Conservation (phyloP, 768 basidiomycete species). For the Tylopilus plumbeoviolaceoides region DNA sequence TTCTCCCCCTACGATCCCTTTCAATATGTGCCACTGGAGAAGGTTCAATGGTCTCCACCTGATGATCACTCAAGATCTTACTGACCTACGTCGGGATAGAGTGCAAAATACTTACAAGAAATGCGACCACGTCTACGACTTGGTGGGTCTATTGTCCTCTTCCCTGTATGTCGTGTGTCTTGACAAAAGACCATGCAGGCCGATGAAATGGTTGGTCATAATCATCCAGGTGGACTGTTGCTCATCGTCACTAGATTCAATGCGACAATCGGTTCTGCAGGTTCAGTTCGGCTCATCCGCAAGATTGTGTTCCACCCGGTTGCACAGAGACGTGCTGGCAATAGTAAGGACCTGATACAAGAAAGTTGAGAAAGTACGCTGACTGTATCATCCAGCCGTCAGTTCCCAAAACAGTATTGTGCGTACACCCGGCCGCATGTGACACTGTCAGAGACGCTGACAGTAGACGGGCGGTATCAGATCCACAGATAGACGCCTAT, state of each 20-base stretch:
- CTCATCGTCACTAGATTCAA: conserved; percentile 45
- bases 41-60: conserved; percentile 43
- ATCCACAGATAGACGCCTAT: conserved; percentile 32
- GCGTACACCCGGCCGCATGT: conserved; percentile 26
- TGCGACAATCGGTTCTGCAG: conserved; percentile 66
- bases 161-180: conserved; percentile 6
- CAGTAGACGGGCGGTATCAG: conserved; percentile 19
- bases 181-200: conserved; percentile 38
- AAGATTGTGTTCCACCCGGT: conserved; percentile 49
- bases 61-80: conserved; percentile 8
- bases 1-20: conserved; percentile 20
- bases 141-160: conserved; percentile 38
- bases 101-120: conserved; percentile 58
- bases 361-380: conserved; percentile 16
- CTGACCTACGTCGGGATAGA: conserved; percentile 35
- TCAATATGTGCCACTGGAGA: conserved; percentile 66
- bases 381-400: conserved; percentile 43
- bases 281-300: conserved; percentile 64
- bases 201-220: conserved; percentile 50
- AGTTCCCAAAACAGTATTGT: conserved; percentile 71
- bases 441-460: conserved; percentile 13
- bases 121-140: conserved; percentile 52
- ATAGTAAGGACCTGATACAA: conserved; percentile 48
- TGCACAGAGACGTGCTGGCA: conserved; percentile 71
- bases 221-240: conserved; percentile 1